phyloP scores from a whole-genome alignment of 139 green algal genomes.

The Chara braunii region DNA sequence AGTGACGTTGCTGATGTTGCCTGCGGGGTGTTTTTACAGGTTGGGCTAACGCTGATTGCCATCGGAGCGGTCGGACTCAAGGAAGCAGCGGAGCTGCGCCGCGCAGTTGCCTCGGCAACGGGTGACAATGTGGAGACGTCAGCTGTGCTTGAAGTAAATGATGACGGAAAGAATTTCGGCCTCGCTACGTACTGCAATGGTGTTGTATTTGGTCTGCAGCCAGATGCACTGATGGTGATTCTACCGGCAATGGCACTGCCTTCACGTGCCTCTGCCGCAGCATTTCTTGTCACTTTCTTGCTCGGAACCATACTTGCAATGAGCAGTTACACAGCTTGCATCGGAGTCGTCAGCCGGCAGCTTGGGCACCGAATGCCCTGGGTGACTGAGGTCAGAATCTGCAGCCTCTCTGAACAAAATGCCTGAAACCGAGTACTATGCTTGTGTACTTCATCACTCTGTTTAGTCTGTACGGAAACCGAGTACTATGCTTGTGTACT shows the following conservation, averaged over 20 bases:
- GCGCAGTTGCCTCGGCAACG: neutral
- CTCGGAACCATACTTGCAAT: conserved; percentile 85
- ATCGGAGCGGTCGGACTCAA: conserved; percentile 86
- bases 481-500: too few relatives aligned
- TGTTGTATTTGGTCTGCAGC: conserved; percentile 88
- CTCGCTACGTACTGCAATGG: conserved; percentile 63
- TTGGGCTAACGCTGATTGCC: conserved; percentile 83
- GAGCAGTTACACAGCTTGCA: conserved; percentile 71
- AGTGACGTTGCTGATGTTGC: too few relatives aligned
- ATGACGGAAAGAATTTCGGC: too few relatives aligned
- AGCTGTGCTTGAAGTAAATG: neutral
- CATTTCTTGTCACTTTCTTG: conserved; percentile 86
- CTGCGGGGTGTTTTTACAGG: too few relatives aligned
- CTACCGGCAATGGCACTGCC: conserved; percentile 85
- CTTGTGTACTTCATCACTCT: too few relatives aligned
- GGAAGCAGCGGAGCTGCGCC: conserved; percentile 48
- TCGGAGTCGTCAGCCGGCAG: neutral
- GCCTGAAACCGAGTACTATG: too few relatives aligned
- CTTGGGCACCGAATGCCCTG: neutral
- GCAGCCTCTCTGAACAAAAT: too few relatives aligned
- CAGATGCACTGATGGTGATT: conserved; percentile 89
- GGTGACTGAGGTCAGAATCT: neutral
- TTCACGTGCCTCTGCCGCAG: conserved; percentile 58
- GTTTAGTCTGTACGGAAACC: too few relatives aligned
- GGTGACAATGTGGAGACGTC: neutral